These are phyloP conservation scores for Physaria fendleri DNA, from an alignment of 345 rosid genomes.

Conservation along the genomic window DNA sequence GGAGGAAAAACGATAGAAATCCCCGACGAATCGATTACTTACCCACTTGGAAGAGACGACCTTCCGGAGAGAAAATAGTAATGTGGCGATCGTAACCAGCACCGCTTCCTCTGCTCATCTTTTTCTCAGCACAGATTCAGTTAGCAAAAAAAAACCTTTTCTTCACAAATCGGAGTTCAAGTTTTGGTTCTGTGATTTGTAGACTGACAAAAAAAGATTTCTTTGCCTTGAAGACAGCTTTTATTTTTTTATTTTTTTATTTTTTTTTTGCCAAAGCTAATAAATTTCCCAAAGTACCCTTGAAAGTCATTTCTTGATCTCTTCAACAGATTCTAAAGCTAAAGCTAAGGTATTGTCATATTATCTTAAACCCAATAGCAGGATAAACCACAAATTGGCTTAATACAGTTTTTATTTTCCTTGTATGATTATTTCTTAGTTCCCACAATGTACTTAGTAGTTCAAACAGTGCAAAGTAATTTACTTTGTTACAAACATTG, in stretches of 20 bases:
- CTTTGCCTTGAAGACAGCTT: slow-evolving; percentile 30
- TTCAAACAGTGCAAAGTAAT: neutral
- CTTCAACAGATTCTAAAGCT: too few species aligned
- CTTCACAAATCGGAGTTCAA: neutral
- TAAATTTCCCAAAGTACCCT: neutral
- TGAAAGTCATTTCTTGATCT: too few species aligned
- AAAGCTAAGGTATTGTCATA: too few species aligned
- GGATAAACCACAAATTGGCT: too few species aligned
- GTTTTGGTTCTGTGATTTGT: slow-evolving; percentile 5
- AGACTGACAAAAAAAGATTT: slow-evolving; percentile 19
- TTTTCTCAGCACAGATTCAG: slow-evolving; percentile 11
- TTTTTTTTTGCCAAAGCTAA: too few species aligned
- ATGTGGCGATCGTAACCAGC: slow-evolving; percentile 86
- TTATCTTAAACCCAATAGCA: too few species aligned
- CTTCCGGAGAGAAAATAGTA: slow-evolving; percentile 85
- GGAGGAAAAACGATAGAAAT: neutral
- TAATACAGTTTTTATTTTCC: too few species aligned
- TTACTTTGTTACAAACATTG: neutral
- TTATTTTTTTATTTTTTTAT: too few species aligned
- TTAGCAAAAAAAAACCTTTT: neutral
- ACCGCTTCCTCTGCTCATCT: slow-evolving; percentile 85
- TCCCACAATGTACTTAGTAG: neutral
- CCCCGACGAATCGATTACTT: slow-evolving; percentile 6
- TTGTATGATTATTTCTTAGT: neutral
- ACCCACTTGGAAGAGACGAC: slow-evolving; percentile 92